These are phyloP conservation scores for Teunomyces funiuensis DNA, from an alignment of 805 yeast species.

Conservation along the genomic window DNA sequence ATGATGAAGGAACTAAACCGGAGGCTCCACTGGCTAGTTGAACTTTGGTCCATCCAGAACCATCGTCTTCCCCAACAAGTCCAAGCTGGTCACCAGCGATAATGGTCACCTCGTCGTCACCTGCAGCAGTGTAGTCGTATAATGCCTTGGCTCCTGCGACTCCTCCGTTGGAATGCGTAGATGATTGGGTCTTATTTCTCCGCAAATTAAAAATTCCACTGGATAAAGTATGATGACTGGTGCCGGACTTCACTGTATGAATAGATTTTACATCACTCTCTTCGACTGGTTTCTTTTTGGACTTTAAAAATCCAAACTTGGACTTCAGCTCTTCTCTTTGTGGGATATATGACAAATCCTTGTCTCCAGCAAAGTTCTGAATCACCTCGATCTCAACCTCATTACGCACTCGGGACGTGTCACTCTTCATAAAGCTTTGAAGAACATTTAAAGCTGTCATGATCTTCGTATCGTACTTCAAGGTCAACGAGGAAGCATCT, in stretches of 20 bases:
- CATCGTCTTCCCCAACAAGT: conserved; percentile 71
- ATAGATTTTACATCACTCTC: conserved; percentile 29
- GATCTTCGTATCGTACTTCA: conserved; percentile 54
- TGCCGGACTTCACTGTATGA: conserved; percentile 31
- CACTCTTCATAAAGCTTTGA: conserved; percentile 67
- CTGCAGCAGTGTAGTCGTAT: conserved; percentile 65
- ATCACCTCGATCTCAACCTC: conserved; percentile 92
- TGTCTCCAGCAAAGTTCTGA: conserved; percentile 77
- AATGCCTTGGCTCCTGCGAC: conserved; percentile 48
- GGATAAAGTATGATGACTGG: conserved; percentile 29
- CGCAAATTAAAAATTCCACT: conserved; percentile 40
- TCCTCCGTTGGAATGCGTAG: conserved; percentile 14
- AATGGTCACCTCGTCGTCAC: conserved; percentile 72
- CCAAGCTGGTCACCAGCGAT: conserved; percentile 58
- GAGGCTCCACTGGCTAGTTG: conserved; percentile 37
- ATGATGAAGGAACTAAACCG: conserved; percentile 87
- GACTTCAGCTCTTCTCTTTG: conserved; percentile 53
- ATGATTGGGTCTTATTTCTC: conserved; percentile 26
- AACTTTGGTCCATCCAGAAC: conserved; percentile 89
- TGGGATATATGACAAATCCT: conserved; percentile 61
- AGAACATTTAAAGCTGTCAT: conserved; percentile 52
- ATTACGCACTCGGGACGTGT: conserved; percentile 66
- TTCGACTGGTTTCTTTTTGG: conserved; percentile 15
- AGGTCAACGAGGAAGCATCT: conserved; percentile 38
- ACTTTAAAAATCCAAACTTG: conserved; percentile 54